phyloP scores from a whole-genome alignment of 2,329 filamentous ascomycete genomes.

The Phaeosphaeria sp. region DNA sequence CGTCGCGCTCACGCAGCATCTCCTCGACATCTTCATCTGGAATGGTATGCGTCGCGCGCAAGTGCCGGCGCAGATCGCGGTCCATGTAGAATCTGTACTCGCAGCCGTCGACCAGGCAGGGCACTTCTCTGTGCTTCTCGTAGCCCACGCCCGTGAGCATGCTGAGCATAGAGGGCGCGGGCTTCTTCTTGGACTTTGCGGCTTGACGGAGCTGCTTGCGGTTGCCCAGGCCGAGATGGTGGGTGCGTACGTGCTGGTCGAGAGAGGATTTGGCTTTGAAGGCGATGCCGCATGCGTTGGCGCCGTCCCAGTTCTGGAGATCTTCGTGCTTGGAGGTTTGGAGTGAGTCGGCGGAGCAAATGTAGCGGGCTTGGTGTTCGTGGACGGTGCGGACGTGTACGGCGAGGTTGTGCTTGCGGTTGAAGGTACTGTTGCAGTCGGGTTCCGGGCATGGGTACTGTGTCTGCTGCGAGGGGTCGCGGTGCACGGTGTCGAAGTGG shows the following conservation, averaged over 20 bases:
- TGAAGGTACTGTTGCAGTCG: slow-evolving; percentile 79
- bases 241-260: slow-evolving; percentile 83
- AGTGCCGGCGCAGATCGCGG: slow-evolving; percentile 65
- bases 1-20: slow-evolving; percentile 49
- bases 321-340: slow-evolving; percentile 58
- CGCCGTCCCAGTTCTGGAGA: slow-evolving; percentile 68
- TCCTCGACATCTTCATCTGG: slow-evolving; percentile 45
- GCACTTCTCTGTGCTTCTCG: slow-evolving; percentile 56
- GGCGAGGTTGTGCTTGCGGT: slow-evolving; percentile 81
- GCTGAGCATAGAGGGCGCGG: slow-evolving; percentile 43
- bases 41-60: slow-evolving; percentile 54
- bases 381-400: slow-evolving; percentile 81
- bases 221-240: slow-evolving; percentile 72
- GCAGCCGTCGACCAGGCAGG: slow-evolving; percentile 60
- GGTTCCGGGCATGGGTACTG: slow-evolving; percentile 70
- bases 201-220: slow-evolving; percentile 44
- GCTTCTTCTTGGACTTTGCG: slow-evolving; percentile 45
- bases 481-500: slow-evolving; percentile 80
- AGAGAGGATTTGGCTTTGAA: slow-evolving; percentile 81
- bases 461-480: slow-evolving; percentile 44
- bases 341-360: slow-evolving; percentile 77
- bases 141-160: slow-evolving; percentile 66
- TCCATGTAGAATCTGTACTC: slow-evolving; percentile 63
- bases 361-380: slow-evolving; percentile 73
- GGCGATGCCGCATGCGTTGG: slow-evolving; percentile 74